Evolutionary conservation across 1,284 basidiomycete genomes (phyloP).

Genomic region (Trametes sp.): DNA sequence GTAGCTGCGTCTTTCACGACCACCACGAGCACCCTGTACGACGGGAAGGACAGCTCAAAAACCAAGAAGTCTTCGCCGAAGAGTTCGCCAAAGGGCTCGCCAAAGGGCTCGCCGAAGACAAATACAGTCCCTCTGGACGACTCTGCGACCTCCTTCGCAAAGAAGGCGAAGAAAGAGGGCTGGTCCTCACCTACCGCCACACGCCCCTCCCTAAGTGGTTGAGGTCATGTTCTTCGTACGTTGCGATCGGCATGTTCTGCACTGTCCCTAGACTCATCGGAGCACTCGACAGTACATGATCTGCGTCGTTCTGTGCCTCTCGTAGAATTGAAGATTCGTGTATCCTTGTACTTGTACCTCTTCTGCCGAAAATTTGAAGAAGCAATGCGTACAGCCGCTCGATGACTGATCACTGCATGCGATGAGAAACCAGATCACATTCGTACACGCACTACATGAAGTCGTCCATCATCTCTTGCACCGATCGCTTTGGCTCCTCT

Average conservation of each 20-base stretch:
- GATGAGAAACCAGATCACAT: too few species aligned
- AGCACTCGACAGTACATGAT: not conserved
- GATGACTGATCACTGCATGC: too few species aligned
- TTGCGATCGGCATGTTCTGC: too few species aligned
- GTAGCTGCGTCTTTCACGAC: slow-evolving; percentile 4
- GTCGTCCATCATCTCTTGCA: slow-evolving; percentile 69
- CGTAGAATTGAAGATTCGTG: too few species aligned
- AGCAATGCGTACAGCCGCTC: not conserved
- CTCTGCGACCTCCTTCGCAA: slow-evolving; percentile 28
- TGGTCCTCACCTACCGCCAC: slow-evolving; percentile 29
- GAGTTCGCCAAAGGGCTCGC: not conserved
- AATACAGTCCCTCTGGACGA: too few species aligned
- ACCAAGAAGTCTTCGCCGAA: not conserved
- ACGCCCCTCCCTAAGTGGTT: slow-evolving; percentile 15
- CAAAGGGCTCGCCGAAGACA: not conserved
- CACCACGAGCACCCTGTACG: slow-evolving; percentile 9
- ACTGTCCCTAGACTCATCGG: not conserved
- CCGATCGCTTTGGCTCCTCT: slow-evolving; percentile 58
- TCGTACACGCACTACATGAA: slow-evolving; percentile 42
- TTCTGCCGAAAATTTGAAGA: not conserved
- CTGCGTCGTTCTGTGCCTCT: too few species aligned
- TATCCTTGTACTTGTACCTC: not conserved
- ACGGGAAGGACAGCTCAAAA: not conserved
- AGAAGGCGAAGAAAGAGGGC: slow-evolving; percentile 26
- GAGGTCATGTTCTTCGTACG: not conserved